Conservation (phyloP, 805 yeast species). For the Candida multigemmis region DNA sequence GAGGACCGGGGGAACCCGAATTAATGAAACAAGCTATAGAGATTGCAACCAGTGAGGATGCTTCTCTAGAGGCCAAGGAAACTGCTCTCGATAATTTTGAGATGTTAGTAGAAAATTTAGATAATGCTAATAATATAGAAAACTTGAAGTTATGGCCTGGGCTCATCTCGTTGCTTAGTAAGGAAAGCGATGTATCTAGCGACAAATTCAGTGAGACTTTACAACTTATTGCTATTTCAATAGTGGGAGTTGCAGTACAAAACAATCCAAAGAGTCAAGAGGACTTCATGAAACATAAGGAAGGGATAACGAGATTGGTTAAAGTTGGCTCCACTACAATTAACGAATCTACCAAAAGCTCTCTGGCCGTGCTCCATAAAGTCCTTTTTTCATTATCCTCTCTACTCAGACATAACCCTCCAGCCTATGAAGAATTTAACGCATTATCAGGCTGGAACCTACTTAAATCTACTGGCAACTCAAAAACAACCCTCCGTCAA, state of each 20-base stretch:
- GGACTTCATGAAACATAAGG: constrained; percentile 45
- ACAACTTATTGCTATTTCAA: constrained; percentile 54
- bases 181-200: constrained; percentile 12
- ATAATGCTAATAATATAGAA: constrained; percentile 89
- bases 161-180: constrained; percentile 45
- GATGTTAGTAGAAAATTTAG: constrained; percentile 86
- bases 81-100: constrained; percentile 86
- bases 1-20: constrained; percentile 79
- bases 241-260: constrained; percentile 87
- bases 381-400: constrained; percentile 73
- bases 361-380: constrained; percentile 40
- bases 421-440: constrained; percentile 48
- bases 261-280: constrained; percentile 74
- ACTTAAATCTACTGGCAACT: constrained; percentile 28
- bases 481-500: no score
- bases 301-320: constrained; percentile 40
- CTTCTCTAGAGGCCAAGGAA: constrained; percentile 52
- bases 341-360: no score
- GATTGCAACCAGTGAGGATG: constrained; percentile 50
- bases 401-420: constrained; percentile 57
- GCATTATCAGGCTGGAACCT: constrained; percentile 54
- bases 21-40: constrained; percentile 72
- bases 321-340: no score
- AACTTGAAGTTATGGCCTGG: constrained; percentile 75
- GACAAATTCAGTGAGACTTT: constrained; percentile 25